Evolutionary conservation across 2,329 filamentous ascomycete species (phyloP).

Genomic region (Talaromyces sp.): DNA sequence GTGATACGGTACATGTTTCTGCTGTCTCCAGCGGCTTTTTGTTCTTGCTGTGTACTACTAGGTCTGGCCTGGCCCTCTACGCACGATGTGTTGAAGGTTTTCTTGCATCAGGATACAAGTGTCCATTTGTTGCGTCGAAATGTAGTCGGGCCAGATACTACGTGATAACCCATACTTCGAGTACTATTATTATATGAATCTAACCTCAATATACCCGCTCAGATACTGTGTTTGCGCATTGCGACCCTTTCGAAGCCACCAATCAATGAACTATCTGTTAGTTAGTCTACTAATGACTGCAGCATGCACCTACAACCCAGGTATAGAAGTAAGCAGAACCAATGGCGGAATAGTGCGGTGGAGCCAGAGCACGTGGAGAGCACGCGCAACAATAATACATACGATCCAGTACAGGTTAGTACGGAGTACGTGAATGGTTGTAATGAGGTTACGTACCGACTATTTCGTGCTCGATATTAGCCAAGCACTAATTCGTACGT

Average conservation of each 20-base stretch:
- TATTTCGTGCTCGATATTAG: background rate
- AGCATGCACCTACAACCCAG: background rate
- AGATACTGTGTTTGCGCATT: background rate
- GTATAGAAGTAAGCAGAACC: background rate
- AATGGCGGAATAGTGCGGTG: background rate
- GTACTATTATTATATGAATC: background rate
- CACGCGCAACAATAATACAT: background rate
- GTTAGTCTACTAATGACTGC: background rate
- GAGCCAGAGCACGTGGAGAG: background rate
- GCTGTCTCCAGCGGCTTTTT: background rate
- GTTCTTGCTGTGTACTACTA: background rate
- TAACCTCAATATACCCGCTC: background rate
- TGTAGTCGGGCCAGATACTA: background rate
- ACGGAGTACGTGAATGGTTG: background rate
- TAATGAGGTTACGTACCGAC: background rate
- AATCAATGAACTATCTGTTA: background rate
- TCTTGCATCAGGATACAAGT: background rate
- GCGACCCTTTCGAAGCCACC: background rate
- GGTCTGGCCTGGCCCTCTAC: background rate
- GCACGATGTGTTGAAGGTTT: background rate
- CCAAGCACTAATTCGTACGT: background rate
- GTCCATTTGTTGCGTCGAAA: background rate
- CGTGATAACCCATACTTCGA: background rate
- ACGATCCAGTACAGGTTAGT: background rate
- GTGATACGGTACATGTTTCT: background rate